These are phyloP conservation scores for Mychonastes homosphaera DNA, from an alignment of 139 green algal species.

Conservation along the genomic window DNA sequence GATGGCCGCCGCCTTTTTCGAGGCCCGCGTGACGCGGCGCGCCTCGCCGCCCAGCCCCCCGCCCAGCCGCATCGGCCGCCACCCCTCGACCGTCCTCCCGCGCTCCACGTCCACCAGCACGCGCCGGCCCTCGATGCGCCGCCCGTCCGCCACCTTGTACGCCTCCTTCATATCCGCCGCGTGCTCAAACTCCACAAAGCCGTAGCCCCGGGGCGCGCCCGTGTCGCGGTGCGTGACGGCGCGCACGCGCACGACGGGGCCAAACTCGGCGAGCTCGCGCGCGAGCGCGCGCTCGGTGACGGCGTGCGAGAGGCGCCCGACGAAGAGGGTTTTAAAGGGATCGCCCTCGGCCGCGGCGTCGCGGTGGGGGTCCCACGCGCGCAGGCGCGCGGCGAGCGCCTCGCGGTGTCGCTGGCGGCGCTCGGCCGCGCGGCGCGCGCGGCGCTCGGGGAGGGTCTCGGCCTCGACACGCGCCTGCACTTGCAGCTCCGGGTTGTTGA, in stretches of 20 bases:
- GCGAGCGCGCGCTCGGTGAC: slow-evolving; percentile 69
- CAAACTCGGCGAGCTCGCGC: slow-evolving; percentile 80
- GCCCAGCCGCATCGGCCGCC: slow-evolving; percentile 57
- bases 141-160: slow-evolving; percentile 74
- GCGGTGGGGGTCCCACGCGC: not conserved
- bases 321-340: slow-evolving; percentile 81
- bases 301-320: slow-evolving; percentile 63
- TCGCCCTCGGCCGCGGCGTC: slow-evolving; percentile 45
- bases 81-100: slow-evolving; percentile 74
- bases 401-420: not conserved
- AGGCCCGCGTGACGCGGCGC: too few species aligned
- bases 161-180: slow-evolving; percentile 88
- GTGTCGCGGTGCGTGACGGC: slow-evolving; percentile 60
- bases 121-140: slow-evolving; percentile 64
- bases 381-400: too few species aligned
- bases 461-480: slow-evolving; percentile 53
- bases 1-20: too few species aligned
- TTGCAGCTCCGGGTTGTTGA: slow-evolving; percentile 61
- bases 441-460: slow-evolving; percentile 28
- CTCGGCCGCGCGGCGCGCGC: not conserved
- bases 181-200: slow-evolving; percentile 84
- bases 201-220: slow-evolving; percentile 61
- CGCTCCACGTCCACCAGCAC: slow-evolving; percentile 80
- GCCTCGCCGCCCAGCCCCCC: slow-evolving; percentile 73
- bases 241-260: slow-evolving; percentile 63